These are phyloP conservation scores for Globisporangium spinosum DNA, from an alignment of 352 stramenopile species.

Conservation along the genomic window DNA sequence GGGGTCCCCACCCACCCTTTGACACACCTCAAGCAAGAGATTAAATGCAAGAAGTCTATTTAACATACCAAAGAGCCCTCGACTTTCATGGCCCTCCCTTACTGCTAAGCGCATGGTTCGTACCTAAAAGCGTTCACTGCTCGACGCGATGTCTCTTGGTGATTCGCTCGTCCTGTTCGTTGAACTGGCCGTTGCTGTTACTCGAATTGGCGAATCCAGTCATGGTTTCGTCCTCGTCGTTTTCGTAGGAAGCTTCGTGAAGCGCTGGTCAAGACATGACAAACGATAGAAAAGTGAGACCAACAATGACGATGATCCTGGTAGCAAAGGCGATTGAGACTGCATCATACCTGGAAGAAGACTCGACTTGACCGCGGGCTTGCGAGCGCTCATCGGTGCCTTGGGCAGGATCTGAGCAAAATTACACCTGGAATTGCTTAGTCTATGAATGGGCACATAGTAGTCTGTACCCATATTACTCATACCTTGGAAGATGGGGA, in stretches of 20 bases:
- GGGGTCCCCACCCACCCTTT: background rate
- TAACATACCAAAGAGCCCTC: background rate
- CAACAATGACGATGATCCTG: background rate
- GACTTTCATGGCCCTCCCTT: background rate
- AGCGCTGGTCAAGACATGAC: background rate
- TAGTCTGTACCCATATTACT: too few species aligned
- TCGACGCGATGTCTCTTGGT: slow-evolving; percentile 1
- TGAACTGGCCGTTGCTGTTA: background rate
- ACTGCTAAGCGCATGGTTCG: background rate
- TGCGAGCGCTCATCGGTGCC: background rate
- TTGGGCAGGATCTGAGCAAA: background rate
- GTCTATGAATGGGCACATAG: too few species aligned
- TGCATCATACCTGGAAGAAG: background rate
- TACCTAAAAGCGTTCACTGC: background rate
- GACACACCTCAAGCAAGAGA: background rate
- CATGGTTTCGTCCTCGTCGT: slow-evolving; percentile 1
- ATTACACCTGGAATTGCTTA: too few species aligned
- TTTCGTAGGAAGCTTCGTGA: background rate
- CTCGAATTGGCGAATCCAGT: background rate
- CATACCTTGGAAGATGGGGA: slow-evolving; percentile 70
- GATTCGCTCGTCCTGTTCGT: background rate
- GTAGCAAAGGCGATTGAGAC: background rate
- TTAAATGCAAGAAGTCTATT: background rate
- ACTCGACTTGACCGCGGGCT: slow-evolving; percentile 2
- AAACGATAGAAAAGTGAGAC: background rate